These are phyloP conservation scores for Exophiala calicioides DNA, from an alignment of 2,329 filamentous ascomycete genomes.

Conservation along the genomic window DNA sequence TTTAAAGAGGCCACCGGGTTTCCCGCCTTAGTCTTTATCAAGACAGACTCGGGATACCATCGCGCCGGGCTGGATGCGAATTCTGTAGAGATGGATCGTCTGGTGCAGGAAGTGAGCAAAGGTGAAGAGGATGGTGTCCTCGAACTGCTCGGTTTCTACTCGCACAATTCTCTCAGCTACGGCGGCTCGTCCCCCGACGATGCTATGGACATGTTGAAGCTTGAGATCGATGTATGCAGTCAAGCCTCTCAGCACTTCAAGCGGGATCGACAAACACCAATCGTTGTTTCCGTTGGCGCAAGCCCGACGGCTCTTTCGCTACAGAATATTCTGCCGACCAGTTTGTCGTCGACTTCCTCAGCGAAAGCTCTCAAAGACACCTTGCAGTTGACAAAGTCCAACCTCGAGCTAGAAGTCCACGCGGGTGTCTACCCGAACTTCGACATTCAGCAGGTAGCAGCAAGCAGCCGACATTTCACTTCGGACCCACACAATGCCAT, in stretches of 20 bases:
- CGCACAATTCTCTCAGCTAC: constrained; percentile 74
- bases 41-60: constrained; percentile 72
- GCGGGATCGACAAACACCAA: constrained; percentile 31
- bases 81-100: constrained; percentile 42
- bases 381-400: constrained; percentile 33
- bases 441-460: constrained; percentile 77
- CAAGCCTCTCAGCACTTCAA: constrained; percentile 34
- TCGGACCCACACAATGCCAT: constrained; percentile 52
- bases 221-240: constrained; percentile 58
- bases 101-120: constrained; percentile 34
- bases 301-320: constrained; percentile 71
- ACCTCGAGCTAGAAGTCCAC: constrained; percentile 65
- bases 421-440: constrained; percentile 75
- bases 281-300: constrained; percentile 70
- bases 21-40: constrained; percentile 64
- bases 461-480: constrained; percentile 57
- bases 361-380: constrained; percentile 24
- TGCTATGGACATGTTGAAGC: constrained; percentile 60
- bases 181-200: constrained; percentile 54
- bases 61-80: constrained; percentile 66
- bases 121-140: constrained; percentile 35
- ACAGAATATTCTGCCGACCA: constrained; percentile 55
- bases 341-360: constrained; percentile 20
- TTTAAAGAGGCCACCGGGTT: constrained; percentile 47
- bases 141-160: constrained; percentile 66